Evolutionary conservation across 768 basidiomycete genomes (phyloP), one percentile per base, ranked within the genome.

Genomic region (Phlebiopsis flavidoalba): DNA sequence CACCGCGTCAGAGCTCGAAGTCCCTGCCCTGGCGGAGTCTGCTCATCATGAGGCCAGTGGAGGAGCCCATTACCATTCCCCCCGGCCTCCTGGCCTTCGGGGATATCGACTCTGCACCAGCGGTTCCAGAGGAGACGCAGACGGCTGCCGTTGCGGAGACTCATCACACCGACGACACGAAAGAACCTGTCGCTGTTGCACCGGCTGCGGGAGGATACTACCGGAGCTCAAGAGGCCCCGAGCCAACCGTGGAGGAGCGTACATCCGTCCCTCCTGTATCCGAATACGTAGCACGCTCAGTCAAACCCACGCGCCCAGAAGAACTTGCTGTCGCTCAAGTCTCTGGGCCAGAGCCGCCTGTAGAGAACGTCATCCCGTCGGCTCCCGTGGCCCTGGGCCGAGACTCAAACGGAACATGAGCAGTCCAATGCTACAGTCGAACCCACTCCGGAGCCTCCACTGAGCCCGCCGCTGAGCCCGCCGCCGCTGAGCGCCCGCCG

Each of bases 401-500:
- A 43, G 8, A 10, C 40, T 43, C 11, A 3, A 12, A 8, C 40
- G 12, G 12, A 12, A 43, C 40, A 3, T 3, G 40, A 43, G 8
- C 40, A 43, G 3, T 12, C 40, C 12, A 8, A 12, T 17, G 40
- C 40, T 17, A 17, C 40, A 43, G 12, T 17, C 10, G 40, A 43
- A 43, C 26, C 26, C 6, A 2, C 26, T 31, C 6, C 26, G 2
- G 26, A 31, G 26, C 26, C n/a, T n/a, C n/a, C n/a, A n/a, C n/a
- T n/a, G n/a, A n/a, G n/a, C 15, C 31, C 10, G 48, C n/a, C 17
- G 31, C 43, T 10, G 36, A 24, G 21, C 19, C 17, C 10, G 47
- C 37, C n/a, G n/a, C n/a, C n/a, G n/a, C n/a, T n/a, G n/a, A 48
- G 60, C 46, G 56, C 51, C 59, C 8, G 56, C n/a, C 22, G 56